These are phyloP conservation scores for Rhodotorula paludigena DNA, from an alignment of 768 basidiomycete genomes.

Conservation along the genomic window DNA sequence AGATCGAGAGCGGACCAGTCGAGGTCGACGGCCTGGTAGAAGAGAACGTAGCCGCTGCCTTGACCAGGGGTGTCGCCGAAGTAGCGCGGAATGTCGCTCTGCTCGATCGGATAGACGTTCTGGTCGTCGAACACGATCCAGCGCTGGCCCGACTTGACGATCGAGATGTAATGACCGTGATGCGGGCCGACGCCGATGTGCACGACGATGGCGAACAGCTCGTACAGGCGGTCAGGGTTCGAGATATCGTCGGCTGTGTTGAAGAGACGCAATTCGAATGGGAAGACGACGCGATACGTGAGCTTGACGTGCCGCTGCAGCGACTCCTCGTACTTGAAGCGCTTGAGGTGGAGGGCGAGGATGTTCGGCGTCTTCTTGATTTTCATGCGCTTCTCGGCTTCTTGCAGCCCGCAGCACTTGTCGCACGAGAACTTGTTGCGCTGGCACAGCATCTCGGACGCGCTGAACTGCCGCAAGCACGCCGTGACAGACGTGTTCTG, in stretches of 20 bases:
- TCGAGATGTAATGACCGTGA: conserved; percentile 95
- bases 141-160: conserved; percentile 70
- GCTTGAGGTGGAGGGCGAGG: conserved; percentile 89
- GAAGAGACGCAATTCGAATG: conserved; percentile 86
- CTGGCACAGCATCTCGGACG: conserved; percentile 96
- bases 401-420: conserved; percentile 89
- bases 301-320: conserved; percentile 86
- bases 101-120: conserved; percentile 77
- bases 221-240: conserved; percentile 86
- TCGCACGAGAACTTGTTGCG: conserved; percentile 99
- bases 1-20: conserved; percentile 22
- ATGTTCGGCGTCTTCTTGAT: conserved; percentile 94
- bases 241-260: conserved; percentile 92
- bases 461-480: conserved; percentile 92
- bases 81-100: conserved; percentile 83
- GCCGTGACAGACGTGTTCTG: conserved; percentile 95
- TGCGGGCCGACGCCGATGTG: conserved; percentile 98
- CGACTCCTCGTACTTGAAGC: conserved; percentile 98
- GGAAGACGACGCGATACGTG: conserved; percentile 93
- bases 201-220: conserved; percentile 94
- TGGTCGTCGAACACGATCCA: conserved; percentile 98
- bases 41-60: conserved; percentile 91
- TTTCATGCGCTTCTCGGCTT: conserved; percentile 99
- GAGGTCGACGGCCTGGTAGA: conserved; percentile 82
- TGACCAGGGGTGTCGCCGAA: conserved; percentile 73